A percentile compares a stretch with the other conserved stretches of the same genome.
phyloP scores from a whole-genome alignment of 192 early-diverging fungal species.

The Dissophora globulifera region DNA sequence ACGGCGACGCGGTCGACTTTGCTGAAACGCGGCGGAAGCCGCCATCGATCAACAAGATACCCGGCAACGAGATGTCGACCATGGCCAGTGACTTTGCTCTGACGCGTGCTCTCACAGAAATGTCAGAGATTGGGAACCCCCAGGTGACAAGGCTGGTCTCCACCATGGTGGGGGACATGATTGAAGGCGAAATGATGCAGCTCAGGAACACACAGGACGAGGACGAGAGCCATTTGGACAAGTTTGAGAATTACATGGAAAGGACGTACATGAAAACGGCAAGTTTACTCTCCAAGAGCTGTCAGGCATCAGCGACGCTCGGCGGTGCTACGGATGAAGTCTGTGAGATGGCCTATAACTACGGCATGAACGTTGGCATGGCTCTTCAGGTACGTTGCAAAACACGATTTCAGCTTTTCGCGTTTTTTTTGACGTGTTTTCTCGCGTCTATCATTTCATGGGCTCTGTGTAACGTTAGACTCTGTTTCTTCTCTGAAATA shows the following conservation, averaged over 20 bases:
- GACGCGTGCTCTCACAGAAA: constrained; percentile 89
- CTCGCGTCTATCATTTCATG: too few relatives aligned
- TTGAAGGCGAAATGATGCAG: constrained; percentile 99
- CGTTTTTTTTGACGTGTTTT: too few relatives aligned
- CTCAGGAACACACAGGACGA: constrained; percentile 60
- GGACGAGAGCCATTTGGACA: constrained; percentile 48
- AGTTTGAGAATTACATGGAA: constrained; percentile 93
- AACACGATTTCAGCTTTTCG: too few relatives aligned
- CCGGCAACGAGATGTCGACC: constrained; percentile 98
- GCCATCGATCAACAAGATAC: constrained; percentile 83
- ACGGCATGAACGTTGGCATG: constrained; percentile 90
- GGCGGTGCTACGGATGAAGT: constrained; percentile 79
- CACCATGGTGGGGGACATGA: constrained; percentile 92
- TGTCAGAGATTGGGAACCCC: constrained; percentile 87
- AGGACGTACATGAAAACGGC: constrained; percentile 97
- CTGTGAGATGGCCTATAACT: constrained; percentile 82
- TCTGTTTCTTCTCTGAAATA: constrained; percentile 30
- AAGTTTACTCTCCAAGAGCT: constrained; percentile 93
- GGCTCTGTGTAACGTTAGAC: too few relatives aligned
- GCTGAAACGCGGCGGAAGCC: constrained; percentile 78
- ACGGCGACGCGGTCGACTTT: constrained; percentile 87
- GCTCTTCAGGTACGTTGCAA: constrained; percentile 82
- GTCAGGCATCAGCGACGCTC: constrained; percentile 85
- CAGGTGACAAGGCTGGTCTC: constrained; percentile 94
- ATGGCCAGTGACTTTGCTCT: constrained; percentile 94